These are phyloP conservation scores for Kwoniella pini DNA, from an alignment of 768 basidiomycete genomes.

Conservation along the genomic window DNA sequence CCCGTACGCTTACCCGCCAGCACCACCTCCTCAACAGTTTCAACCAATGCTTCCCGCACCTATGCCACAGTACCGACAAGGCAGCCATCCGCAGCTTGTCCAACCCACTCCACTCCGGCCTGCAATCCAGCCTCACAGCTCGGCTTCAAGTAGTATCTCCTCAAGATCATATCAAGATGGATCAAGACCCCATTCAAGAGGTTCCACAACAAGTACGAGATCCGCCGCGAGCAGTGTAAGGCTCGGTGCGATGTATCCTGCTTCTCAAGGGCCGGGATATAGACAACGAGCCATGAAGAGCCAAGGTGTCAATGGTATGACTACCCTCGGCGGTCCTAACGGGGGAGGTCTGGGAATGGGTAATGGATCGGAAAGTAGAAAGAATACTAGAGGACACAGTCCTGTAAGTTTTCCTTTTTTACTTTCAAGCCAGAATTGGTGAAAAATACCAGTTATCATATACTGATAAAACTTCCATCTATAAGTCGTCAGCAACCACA, in stretches of 20 bases:
- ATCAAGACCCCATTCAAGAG: constrained; percentile 46
- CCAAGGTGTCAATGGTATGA: constrained; percentile 37
- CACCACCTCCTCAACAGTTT: constrained; percentile 3
- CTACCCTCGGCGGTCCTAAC: constrained; percentile 26
- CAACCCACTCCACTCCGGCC: constrained; percentile 42
- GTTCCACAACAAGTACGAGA: constrained; percentile 44
- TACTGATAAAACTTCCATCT: neutral
- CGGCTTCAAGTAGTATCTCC: constrained; percentile 45
- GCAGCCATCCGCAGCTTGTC: constrained; percentile 22
- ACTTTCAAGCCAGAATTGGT: neutral
- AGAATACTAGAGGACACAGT: constrained; percentile 39
- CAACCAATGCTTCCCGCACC: neutral
- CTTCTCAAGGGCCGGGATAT: constrained; percentile 24
- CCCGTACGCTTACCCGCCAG: constrained; percentile 25
- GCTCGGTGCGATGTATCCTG: constrained; percentile 43
- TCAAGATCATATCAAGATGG: constrained; percentile 42
- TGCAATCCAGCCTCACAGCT: constrained; percentile 35
- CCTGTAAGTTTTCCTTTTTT: constrained; percentile 49
- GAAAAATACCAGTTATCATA: too few species aligned
- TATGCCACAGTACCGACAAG: constrained; percentile 14
- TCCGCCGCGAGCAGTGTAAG: constrained; percentile 45
- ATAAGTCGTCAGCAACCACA: constrained; percentile 36
- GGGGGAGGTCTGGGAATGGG: too few species aligned
- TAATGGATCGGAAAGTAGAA: constrained; percentile 3
- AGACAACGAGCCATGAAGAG: constrained; percentile 40